A percentile compares a stretch with the other conserved stretches of the same genome.
Evolutionary conservation across 192 early-diverging fungal genomes (phyloP).

Genomic region (Umbelopsis sp.): DNA sequence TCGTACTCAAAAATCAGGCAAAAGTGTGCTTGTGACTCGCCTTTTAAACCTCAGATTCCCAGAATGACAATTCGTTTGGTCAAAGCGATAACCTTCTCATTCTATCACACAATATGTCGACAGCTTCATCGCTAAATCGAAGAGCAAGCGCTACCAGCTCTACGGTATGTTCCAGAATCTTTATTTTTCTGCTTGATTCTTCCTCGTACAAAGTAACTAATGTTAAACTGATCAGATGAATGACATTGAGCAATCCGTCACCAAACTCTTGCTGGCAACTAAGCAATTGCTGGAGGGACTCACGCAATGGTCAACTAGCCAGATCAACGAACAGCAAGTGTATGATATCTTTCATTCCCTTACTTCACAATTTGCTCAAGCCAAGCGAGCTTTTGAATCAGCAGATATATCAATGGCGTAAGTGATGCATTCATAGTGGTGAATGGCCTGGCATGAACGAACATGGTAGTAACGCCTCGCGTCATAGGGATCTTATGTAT

Average conservation of each 20-base stretch:
- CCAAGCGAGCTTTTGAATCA: constrained; percentile 37
- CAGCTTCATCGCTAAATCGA: constrained; percentile 7
- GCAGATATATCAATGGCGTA: constrained; percentile 30
- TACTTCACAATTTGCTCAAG: constrained; percentile 45
- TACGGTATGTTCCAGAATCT: not conserved
- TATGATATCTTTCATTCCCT: constrained; percentile 49
- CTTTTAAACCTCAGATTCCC: not conserved
- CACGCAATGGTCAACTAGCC: constrained; percentile 45
- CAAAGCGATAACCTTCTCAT: not conserved
- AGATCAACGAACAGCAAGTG: constrained; percentile 44
- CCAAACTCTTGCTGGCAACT: constrained; percentile 47
- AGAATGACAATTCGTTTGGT: no score
- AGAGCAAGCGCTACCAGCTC: constrained; percentile 4
- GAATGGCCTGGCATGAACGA: not conserved
- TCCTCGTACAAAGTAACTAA: not conserved
- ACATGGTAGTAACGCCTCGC: not conserved
- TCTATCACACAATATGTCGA: not conserved
- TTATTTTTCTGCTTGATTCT: not conserved
- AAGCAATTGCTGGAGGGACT: constrained; percentile 50
- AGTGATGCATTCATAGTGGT: constrained; percentile 1
- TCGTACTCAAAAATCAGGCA: no score
- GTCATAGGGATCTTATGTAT: constrained; percentile 43
- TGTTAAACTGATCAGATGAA: constrained; percentile 31
- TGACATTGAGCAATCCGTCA: constrained; percentile 50
- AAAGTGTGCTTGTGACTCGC: not conserved